A percentile compares a stretch with the other conserved stretches of the same genome.
Conservation (phyloP, 164 flowering plant species). For the Sedum album region DNA sequence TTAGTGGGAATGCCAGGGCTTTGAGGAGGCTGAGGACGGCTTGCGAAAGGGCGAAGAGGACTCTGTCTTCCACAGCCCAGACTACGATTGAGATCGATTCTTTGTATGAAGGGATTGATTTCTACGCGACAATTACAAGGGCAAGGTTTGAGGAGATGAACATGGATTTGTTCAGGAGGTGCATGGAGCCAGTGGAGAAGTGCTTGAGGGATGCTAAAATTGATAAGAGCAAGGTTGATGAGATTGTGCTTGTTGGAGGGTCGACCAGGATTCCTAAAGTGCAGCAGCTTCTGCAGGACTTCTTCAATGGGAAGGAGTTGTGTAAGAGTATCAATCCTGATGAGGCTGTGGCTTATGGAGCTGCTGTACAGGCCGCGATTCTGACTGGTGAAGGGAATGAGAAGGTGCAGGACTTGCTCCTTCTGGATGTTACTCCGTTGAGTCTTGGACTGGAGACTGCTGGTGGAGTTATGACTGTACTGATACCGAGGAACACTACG, state of each 20-base stretch:
- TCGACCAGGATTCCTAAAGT: slow-evolving; percentile 22
- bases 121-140: slow-evolving; percentile 21
- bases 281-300: slow-evolving; percentile 22
- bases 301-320: slow-evolving; percentile 26
- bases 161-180: slow-evolving; percentile 23
- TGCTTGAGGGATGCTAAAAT: slow-evolving; percentile 21
- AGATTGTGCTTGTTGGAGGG: slow-evolving; percentile 26
- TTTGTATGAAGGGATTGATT: slow-evolving; percentile 20
- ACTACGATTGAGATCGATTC: slow-evolving; percentile 24
- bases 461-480: slow-evolving; percentile 20
- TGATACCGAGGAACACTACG: slow-evolving; percentile 23
- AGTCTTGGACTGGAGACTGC: slow-evolving; percentile 21
- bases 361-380: slow-evolving; percentile 23
- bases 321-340: slow-evolving; percentile 25
- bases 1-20: slow-evolving; percentile 20
- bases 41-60: slow-evolving; percentile 21
- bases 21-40: slow-evolving; percentile 23
- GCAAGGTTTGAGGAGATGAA: slow-evolving; percentile 19
- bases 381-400: slow-evolving; percentile 21
- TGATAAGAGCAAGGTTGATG: slow-evolving; percentile 18
- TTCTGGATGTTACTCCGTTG: slow-evolving; percentile 25
- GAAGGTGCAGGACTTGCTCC: slow-evolving; percentile 23
- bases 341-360: slow-evolving; percentile 22
- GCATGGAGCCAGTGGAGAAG: slow-evolving; percentile 26
- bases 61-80: slow-evolving; percentile 22